Base-by-base conservation (phyloP, 306 rosid genomes). In the Castanospermum australe region DNA sequence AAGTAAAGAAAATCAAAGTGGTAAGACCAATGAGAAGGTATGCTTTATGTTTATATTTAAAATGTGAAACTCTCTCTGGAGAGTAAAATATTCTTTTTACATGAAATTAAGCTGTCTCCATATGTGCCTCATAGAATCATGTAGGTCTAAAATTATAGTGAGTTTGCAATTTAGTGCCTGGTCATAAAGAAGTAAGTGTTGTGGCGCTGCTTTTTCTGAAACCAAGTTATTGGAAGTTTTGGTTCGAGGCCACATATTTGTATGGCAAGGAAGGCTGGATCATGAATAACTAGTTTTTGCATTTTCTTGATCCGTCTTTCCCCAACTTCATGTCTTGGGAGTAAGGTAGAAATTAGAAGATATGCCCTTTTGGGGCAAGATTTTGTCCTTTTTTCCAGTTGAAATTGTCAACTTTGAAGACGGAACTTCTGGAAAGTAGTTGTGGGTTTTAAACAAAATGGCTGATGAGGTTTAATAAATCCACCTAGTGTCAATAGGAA, bases 11-110 rank as follows among this genome's bases (percentile, higher is more conserved):
- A 88, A 85, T 85, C 91, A 83, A 67, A 88, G 89, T 83, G 89
- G 83, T 78, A 87, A 87, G 36, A 88, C 84, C 79, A 86, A 82
- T 79, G 92, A 83, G 94, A 90, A 82, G 97, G 99, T 96, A 93
- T 86, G 94, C 84, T 73, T 84, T 74, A 68, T 76, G 70, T 75
- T 81, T 82, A 79, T 71, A 75, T 67, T 71, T 69, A 24, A 76
- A 73, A 76, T 51, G 51, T 82, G 35, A 80, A 74, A 64, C 71
- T 79, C 50, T 65, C 44, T 51, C 60, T 21, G 74, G 77, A 75
- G 57, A 56, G 82, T 59, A 41, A 66, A 64, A 38, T 28, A 51
- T 33, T 51, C 81, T 22, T 25, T 44, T 57, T 56, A 17, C 81
- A 59, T 71, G 71, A 79, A 78, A 66, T 75, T 42, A 32, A 57